phyloP scores from a whole-genome alignment of 495 filamentous ascomycete species.

The Penicillium pulvis region DNA sequence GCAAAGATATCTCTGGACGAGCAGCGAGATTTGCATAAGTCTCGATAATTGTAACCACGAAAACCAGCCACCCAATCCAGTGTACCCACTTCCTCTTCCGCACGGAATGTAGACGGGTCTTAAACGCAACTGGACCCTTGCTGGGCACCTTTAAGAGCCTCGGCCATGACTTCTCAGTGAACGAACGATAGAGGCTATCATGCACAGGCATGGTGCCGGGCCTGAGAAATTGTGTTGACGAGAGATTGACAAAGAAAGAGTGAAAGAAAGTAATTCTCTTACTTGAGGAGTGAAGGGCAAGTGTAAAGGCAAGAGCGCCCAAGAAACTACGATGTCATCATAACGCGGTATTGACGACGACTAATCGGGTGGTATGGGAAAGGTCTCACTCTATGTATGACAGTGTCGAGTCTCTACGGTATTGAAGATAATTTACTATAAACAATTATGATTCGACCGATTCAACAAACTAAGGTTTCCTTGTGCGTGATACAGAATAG shows the following conservation, averaged over 20 bases:
- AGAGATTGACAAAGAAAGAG: neutral
- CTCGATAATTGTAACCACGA: slow-evolving; percentile 14
- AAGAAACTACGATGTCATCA: slow-evolving; percentile 23
- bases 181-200: neutral
- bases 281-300: neutral
- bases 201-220: neutral
- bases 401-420: neutral
- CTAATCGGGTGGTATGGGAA: neutral
- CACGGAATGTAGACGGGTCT: slow-evolving; percentile 1
- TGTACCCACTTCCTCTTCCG: slow-evolving; percentile 17
- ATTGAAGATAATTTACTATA: neutral
- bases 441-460: neutral
- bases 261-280: neutral
- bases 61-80: slow-evolving; percentile 13
- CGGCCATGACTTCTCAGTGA: neutral
- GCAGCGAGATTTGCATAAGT: slow-evolving; percentile 7
- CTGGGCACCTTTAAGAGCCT: slow-evolving; percentile 8
- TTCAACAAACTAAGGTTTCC: neutral
- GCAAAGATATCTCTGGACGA: slow-evolving; percentile 8
- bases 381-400: neutral
- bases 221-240: neutral
- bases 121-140: slow-evolving; percentile 7
- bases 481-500: neutral
- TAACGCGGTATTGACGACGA: slow-evolving; percentile 19
- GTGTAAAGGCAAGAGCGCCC: neutral